These are phyloP conservation scores for Naganishia cerealis DNA, from an alignment of 1,284 basidiomycete species.

Conservation along the genomic window DNA sequence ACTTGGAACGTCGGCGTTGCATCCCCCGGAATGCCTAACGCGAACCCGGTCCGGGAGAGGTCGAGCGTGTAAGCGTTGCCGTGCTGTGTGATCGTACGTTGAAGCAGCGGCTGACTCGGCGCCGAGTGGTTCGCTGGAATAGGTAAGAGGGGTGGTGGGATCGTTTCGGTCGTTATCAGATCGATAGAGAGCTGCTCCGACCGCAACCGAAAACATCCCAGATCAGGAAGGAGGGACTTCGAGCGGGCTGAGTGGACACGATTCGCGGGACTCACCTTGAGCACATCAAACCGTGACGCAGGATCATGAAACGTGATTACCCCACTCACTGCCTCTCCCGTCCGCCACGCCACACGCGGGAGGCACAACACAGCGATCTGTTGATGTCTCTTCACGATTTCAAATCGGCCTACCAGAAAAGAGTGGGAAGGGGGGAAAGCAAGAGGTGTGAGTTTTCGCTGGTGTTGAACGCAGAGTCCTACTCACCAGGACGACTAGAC, in stretches of 20 bases:
- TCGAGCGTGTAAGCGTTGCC: slow-evolving; percentile 71
- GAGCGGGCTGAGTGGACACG: neutral
- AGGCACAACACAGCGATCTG: slow-evolving; percentile 15
- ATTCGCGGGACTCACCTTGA: slow-evolving; percentile 8
- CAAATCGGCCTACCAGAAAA: slow-evolving; percentile 8
- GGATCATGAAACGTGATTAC: slow-evolving; percentile 12
- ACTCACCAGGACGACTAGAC: slow-evolving; percentile 20
- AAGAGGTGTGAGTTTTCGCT: neutral
- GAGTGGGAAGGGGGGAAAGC: neutral
- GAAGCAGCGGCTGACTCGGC: slow-evolving; percentile 42
- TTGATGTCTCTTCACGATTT: slow-evolving; percentile 20
- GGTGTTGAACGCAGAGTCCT: neutral
- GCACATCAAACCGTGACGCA: slow-evolving; percentile 9
- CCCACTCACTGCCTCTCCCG: slow-evolving; percentile 8
- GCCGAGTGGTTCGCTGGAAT: slow-evolving; percentile 47
- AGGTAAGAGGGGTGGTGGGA: slow-evolving; percentile 63
- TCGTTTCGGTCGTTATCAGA: slow-evolving; percentile 77
- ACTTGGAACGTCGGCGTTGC: slow-evolving; percentile 74
- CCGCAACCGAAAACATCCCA: neutral
- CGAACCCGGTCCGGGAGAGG: slow-evolving; percentile 72
- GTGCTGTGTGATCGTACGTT: slow-evolving; percentile 74
- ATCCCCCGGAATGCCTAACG: slow-evolving; percentile 83
- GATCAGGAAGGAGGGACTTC: neutral
- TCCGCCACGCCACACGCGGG: slow-evolving; percentile 11
- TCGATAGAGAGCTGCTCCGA: slow-evolving; percentile 69